Evolutionary conservation across 73 alveolate species (phyloP), one percentile per base, ranked within the genome.

Genomic region (Paramecium tetraurelia): DNA sequence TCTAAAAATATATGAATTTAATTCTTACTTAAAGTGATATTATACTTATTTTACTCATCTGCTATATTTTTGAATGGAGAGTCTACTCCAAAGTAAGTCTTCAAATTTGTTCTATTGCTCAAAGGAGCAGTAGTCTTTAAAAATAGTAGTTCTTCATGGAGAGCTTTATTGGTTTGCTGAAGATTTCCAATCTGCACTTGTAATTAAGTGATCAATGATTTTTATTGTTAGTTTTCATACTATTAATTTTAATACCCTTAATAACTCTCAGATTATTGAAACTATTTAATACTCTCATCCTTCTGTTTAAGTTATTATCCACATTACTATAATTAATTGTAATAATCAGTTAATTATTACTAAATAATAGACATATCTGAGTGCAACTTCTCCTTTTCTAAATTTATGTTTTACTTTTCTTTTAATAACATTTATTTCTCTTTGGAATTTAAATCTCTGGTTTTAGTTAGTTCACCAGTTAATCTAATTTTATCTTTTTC

Each of bases 371-470:
- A 31, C 57, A 36, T 72, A 72, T 72, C 86, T 36, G 27, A 35
- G 7, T 72, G 59, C 10, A 72, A 72, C n/a, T 72, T 72, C 36
- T 72, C 86, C 35, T 72, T 72, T 35, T 72, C 86, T 72, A 36
- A 36, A 72, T 72, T 72, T 35, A 72, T 2, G 35, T 72, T 35
- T 36, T 72, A 12, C 6, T 40, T 36, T 11, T 72, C 59, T 36
- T 72, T 36, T 72, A 29, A 72, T 31, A 36, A 38, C n/a, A 63
- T 63, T 14, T 63, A 63, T 63, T 63, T 63, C 29, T 63, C 84
- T 63, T 63, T 63, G 12, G 21, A 31, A 63, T 63, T 63, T 27
- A 63, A 27, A 63, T 63, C 84, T 20, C 84, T 63, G 3, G 84
- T 63, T 33, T 72, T 72, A 9, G 40, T 33, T 72, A 72, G 20